Evolutionary conservation across 805 yeast species (phyloP).

Genomic region (Hanseniaspora pseudoguilliermondii): DNA sequence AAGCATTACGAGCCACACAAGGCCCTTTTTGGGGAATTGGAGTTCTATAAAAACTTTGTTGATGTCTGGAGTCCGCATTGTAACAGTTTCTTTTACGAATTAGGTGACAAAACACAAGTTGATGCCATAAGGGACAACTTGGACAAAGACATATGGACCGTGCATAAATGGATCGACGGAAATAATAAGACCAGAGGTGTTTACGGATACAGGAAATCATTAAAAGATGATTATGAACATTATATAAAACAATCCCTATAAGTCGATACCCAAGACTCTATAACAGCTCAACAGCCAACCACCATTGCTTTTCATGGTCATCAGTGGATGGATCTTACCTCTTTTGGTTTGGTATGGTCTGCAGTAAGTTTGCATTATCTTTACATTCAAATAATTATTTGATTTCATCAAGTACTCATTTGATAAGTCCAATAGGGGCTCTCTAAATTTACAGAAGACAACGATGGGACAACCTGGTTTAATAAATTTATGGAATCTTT

Average conservation of each 20-base stretch:
- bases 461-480: constrained; percentile 84
- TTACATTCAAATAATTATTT: constrained; percentile 65
- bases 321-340: constrained; percentile 86
- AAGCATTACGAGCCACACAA: constrained; percentile 55
- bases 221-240: neutral
- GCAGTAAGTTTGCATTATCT: constrained; percentile 67
- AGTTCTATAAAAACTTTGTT: constrained; percentile 52
- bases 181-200: constrained; percentile 46
- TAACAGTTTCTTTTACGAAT: constrained; percentile 58
- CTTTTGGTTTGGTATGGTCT: constrained; percentile 85
- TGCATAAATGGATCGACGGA: constrained; percentile 39
- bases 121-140: constrained; percentile 26
- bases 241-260: neutral
- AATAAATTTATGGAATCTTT: constrained; percentile 46
- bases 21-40: constrained; percentile 69
- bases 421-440: constrained; percentile 51
- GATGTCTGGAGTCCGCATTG: constrained; percentile 31
- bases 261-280: constrained; percentile 50
- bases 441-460: constrained; percentile 70
- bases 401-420: constrained; percentile 58
- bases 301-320: constrained; percentile 89
- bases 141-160: constrained; percentile 33
- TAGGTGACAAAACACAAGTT: constrained; percentile 54
- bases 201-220: constrained; percentile 40
- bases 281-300: constrained; percentile 75